Percentiles rank a stretch among this genome's conserved stretches.
These are phyloP conservation scores for Picochlorum costavermella DNA, from an alignment of 139 green algal species.

Conservation along the genomic window DNA sequence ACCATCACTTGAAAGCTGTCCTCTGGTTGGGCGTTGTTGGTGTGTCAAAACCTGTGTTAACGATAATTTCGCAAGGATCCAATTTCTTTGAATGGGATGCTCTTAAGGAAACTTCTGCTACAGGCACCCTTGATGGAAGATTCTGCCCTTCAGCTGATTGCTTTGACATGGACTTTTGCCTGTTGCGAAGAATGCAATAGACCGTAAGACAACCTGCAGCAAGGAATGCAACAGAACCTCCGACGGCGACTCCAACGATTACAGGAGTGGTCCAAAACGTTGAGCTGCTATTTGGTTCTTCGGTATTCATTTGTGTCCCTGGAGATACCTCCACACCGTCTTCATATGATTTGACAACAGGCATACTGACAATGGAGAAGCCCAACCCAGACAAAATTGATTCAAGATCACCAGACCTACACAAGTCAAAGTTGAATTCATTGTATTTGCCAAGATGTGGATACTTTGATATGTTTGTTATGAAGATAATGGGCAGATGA, in stretches of 20 bases:
- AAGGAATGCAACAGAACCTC: neutral
- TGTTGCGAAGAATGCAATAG: neutral
- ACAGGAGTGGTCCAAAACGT: constrained; percentile 1
- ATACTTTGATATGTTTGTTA: neutral
- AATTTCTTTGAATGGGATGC: neutral
- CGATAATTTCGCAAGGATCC: constrained; percentile 1
- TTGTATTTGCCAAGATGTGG: too few relatives aligned
- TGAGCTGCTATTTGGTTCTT: neutral
- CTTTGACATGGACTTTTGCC: neutral
- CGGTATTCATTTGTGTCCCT: neutral
- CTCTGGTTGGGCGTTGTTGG: neutral
- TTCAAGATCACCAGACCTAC: constrained; percentile 1
- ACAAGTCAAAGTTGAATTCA: neutral
- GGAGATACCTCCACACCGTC: neutral
- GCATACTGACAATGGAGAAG: neutral
- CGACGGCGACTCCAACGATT: constrained; percentile 8
- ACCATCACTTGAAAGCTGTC: neutral
- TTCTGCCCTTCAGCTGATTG: neutral
- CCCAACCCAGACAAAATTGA: neutral
- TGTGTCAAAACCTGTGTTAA: constrained; percentile 1
- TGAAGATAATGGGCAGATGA: neutral
- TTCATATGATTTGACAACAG: neutral
- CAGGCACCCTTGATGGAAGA: neutral
- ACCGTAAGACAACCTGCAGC: neutral
- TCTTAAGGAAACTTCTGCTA: neutral